phyloP scores from a whole-genome alignment of 176 grass and related monocot genomes.

The Raddia distichophylla region DNA sequence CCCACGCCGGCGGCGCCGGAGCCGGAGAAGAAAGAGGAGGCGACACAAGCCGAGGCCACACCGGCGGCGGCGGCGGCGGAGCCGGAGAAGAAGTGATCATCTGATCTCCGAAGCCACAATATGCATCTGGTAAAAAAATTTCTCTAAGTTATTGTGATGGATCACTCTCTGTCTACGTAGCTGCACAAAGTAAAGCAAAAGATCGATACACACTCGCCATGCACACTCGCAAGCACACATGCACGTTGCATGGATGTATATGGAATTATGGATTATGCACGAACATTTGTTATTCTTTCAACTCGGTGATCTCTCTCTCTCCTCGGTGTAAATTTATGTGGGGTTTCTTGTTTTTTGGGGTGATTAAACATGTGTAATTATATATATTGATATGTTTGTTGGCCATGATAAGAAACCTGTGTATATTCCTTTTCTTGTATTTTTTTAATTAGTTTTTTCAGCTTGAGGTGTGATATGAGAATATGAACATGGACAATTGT shows the following conservation, averaged over 20 bases:
- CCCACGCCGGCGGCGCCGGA: neutral
- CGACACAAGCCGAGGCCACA: constrained; percentile 28
- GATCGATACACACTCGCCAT: constrained; percentile 38
- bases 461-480: constrained; percentile 38
- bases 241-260: neutral
- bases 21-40: constrained; percentile 42
- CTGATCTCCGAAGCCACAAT: constrained; percentile 3
- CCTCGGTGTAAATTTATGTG: constrained; percentile 53
- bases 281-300: constrained; percentile 87
- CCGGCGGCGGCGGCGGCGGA: constrained; percentile 23
- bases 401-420: constrained; percentile 40
- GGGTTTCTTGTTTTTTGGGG: constrained; percentile 40
- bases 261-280: constrained; percentile 33
- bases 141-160: constrained; percentile 43
- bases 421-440: constrained; percentile 28
- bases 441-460: constrained; percentile 1
- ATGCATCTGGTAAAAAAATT: constrained; percentile 41
- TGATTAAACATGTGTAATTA: constrained; percentile 67
- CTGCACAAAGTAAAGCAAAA: constrained; percentile 47
- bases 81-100: constrained; percentile 50
- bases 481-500: neutral
- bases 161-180: constrained; percentile 25
- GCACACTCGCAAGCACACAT: constrained; percentile 35
- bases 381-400: constrained; percentile 59
- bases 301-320: constrained; percentile 32